Conservation (phyloP, 176 grass and related monocot genomes). For the Miscanthus lutarioriparius region DNA sequence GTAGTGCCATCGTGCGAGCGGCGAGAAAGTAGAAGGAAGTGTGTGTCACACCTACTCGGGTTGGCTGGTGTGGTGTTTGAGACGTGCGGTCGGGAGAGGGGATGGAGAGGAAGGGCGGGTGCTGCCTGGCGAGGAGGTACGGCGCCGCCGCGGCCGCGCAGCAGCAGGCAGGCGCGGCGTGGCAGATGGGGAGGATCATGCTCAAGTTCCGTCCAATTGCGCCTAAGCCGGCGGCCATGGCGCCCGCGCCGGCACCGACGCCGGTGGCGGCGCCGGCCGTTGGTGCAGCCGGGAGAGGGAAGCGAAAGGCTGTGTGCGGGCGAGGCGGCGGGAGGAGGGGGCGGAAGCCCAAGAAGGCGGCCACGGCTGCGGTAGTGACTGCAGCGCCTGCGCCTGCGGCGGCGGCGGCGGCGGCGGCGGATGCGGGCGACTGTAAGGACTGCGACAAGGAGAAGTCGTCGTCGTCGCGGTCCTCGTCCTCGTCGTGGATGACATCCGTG, state of each 20-base stretch:
- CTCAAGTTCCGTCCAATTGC: conserved; percentile 85
- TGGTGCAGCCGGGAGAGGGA: conserved; percentile 8
- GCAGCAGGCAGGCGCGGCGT: conserved; percentile 33
- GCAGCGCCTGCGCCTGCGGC: too few species aligned
- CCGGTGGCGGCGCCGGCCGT: not conserved
- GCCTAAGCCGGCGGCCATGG: conserved; percentile 62
- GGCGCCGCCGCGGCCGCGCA: not conserved
- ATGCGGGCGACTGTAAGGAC: too few species aligned
- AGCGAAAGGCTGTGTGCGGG: conserved; percentile 16
- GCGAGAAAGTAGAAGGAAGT: not conserved
- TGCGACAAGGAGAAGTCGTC: conserved; percentile 34
- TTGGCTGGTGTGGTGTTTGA: not conserved
- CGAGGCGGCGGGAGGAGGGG: conserved; percentile 20
- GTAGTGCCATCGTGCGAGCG: not conserved
- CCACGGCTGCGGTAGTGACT: not conserved
- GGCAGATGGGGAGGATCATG: conserved; percentile 71
- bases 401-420: not conserved
- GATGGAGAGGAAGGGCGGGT: conserved; percentile 75
- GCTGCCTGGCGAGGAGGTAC: conserved; percentile 48
- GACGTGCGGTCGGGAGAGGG: not conserved
- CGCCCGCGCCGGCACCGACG: not conserved
- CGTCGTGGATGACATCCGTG: conserved; percentile 39
- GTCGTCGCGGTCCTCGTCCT: conserved; percentile 44
- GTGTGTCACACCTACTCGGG: too few species aligned
- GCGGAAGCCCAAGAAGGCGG: conserved; percentile 40